Conservation (phyloP, 2,329 filamentous ascomycete genomes). For the Myriosclerotinia curreyana region DNA sequence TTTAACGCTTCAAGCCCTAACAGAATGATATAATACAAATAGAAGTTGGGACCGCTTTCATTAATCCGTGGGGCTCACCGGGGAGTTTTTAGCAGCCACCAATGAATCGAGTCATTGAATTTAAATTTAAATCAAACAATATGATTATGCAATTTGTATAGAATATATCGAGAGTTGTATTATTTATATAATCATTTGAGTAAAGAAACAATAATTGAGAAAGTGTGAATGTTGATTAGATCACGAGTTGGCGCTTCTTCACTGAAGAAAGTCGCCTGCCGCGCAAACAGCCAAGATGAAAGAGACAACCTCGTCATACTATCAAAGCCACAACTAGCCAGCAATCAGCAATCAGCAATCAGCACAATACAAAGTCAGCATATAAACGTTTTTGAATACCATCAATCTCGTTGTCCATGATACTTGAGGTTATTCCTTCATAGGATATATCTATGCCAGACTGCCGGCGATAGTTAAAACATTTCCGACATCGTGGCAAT, state of each 20-base stretch:
- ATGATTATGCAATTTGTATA: too few species aligned
- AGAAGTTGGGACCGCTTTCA: too few species aligned
- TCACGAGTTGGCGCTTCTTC: constrained; percentile 5
- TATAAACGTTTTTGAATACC: neutral
- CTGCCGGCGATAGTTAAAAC: neutral
- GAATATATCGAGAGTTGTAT: neutral
- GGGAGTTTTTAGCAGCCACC: too few species aligned
- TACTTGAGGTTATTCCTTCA: neutral
- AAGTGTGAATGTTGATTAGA: neutral
- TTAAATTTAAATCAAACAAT: too few species aligned
- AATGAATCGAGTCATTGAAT: too few species aligned
- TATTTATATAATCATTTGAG: neutral
- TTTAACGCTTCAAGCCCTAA: too few species aligned
- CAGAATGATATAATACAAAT: too few species aligned
- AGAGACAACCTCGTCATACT: constrained; percentile 10
- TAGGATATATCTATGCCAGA: neutral
- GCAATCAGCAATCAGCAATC: too few species aligned
- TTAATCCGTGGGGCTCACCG: too few species aligned
- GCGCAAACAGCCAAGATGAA: constrained; percentile 4
- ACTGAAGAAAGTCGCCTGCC: constrained; percentile 10
- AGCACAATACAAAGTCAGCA: neutral
- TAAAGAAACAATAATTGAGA: neutral
- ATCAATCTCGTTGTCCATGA: neutral
- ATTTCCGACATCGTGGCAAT: constrained; percentile 27
- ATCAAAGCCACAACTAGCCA: constrained; percentile 5